A percentile compares a stretch with the other conserved stretches of the same genome.
These are phyloP conservation scores for Thielaviopsis ethacetica DNA, from an alignment of 2,329 filamentous ascomycete genomes.

Conservation along the genomic window DNA sequence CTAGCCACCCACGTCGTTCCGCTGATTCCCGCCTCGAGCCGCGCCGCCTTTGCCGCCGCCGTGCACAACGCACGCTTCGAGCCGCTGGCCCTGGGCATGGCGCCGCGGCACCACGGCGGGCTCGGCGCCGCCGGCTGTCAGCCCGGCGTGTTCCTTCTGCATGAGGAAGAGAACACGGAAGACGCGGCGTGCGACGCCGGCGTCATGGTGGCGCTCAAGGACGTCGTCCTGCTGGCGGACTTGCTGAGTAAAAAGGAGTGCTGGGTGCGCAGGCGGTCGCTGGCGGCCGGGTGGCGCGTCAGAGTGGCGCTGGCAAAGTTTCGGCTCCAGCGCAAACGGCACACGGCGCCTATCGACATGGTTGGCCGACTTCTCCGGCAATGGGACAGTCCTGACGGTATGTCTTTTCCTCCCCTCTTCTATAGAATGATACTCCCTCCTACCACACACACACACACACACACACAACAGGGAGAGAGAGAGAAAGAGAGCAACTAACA, in stretches of 20 bases:
- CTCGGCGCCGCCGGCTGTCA: slow-evolving; percentile 23
- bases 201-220: slow-evolving; percentile 15
- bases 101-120: slow-evolving; percentile 15
- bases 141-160: slow-evolving; percentile 7
- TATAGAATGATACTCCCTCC: too few species aligned
- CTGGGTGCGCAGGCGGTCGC: not conserved
- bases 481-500: not conserved
- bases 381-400: slow-evolving; percentile 3
- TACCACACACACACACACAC: too few species aligned
- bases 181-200: slow-evolving; percentile 2
- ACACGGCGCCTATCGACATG: slow-evolving; percentile 6
- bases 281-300: slow-evolving; percentile 4
- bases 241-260: not conserved
- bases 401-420: not conserved
- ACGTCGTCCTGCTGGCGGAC: slow-evolving; percentile 15
- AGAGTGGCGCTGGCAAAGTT: slow-evolving; percentile 8
- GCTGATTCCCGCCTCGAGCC: slow-evolving; percentile 1
- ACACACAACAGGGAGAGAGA: not conserved
- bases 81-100: slow-evolving; percentile 11
- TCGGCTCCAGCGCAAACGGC: not conserved
- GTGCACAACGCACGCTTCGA: slow-evolving; percentile 13
- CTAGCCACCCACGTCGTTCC: slow-evolving; percentile 1
- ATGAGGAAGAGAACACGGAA: slow-evolving; percentile 16
- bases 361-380: not conserved
- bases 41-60: slow-evolving; percentile 4